Base-by-base conservation (phyloP, 352 stramenopile genomes). In the Globisporangium radiosum region DNA sequence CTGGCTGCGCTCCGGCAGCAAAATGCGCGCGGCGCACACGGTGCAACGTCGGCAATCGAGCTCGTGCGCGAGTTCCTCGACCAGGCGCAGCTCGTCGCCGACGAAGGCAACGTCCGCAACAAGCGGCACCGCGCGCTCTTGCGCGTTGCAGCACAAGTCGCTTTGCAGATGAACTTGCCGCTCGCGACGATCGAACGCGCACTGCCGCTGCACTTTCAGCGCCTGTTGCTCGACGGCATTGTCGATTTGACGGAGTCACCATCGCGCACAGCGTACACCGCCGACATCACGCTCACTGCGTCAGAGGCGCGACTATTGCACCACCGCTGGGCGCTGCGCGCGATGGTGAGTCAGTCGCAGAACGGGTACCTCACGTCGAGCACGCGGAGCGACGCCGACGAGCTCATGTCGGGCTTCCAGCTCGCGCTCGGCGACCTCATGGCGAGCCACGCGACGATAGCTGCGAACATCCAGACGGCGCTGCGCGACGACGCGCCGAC, bases 11-110 rank as follows among this genome's bases (percentile, higher is more conserved):
- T 92, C 36, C 70, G 68, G 7, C 65, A 77, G 19, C 78, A 92
- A 52, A 65, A 72, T 36, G 65, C 74, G 2, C 53, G 58, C 11
- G 71, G 78, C 45, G 62, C 57, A 13, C 76, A 92, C 57, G 73
- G 73, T 45, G 76, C 76, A 37, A 92, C 78, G 49, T 86, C 79
- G 1, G 82, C 82, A 39, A 88, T 90, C 52, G 82, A 92, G 55
- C 66, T 92, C 44, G 75, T 92, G 57, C 82, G 82, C 43, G 85
- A 94, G 66, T 90, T 94, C 64, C 69, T 94, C 36, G 79, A 90
- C 65, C 84, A 94, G 57, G 85, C 81, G 60, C 80, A 94, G 67
- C 77, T 92, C 37, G 82, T 90, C 10, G 78, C 85, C 2, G 72
- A 89, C 62, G 80, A 92, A 62, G 78, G 81, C 50, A 82, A 90